Conservation (phyloP, 2,329 filamentous ascomycete species). For the Exophiala dermatitidis region DNA sequence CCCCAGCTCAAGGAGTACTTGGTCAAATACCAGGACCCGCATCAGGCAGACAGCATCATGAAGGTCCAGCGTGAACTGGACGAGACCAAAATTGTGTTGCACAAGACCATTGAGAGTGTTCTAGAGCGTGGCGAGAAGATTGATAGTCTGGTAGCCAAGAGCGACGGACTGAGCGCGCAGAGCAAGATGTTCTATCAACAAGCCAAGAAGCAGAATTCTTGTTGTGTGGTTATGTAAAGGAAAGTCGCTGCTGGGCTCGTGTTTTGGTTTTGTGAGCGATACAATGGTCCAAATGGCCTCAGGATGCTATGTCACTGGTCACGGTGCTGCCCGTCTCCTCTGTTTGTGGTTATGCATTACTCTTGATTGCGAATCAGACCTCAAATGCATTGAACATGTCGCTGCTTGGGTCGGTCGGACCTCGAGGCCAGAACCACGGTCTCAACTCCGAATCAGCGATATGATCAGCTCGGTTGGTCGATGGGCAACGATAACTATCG, state of each 20-base stretch:
- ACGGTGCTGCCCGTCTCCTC: no score
- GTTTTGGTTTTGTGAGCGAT: neutral
- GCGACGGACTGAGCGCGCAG: slow-evolving; percentile 78
- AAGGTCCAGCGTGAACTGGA: slow-evolving; percentile 96
- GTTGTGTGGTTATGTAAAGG: slow-evolving; percentile 49
- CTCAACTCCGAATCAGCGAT: no score
- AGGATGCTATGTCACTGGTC: no score
- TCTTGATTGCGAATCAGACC: no score
- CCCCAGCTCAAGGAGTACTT: slow-evolving; percentile 75
- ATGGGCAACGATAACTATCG: no score
- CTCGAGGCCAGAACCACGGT: no score
- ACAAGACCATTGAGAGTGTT: slow-evolving; percentile 81
- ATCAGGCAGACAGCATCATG: slow-evolving; percentile 80
- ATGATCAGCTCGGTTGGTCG: no score
- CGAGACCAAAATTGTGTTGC: slow-evolving; percentile 92
- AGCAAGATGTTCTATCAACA: slow-evolving; percentile 95
- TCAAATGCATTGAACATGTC: no score
- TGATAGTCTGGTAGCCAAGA: slow-evolving; percentile 87
- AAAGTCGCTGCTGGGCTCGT: neutral
- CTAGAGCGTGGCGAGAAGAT: slow-evolving; percentile 88
- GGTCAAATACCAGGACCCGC: slow-evolving; percentile 28
- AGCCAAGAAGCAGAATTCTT: slow-evolving; percentile 57
- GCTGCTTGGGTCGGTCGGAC: no score
- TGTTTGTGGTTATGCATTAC: no score
- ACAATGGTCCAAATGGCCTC: neutral